These are phyloP conservation scores for Scenedesmus sp. DNA, from an alignment of 163 green algal species.

Conservation along the genomic window DNA sequence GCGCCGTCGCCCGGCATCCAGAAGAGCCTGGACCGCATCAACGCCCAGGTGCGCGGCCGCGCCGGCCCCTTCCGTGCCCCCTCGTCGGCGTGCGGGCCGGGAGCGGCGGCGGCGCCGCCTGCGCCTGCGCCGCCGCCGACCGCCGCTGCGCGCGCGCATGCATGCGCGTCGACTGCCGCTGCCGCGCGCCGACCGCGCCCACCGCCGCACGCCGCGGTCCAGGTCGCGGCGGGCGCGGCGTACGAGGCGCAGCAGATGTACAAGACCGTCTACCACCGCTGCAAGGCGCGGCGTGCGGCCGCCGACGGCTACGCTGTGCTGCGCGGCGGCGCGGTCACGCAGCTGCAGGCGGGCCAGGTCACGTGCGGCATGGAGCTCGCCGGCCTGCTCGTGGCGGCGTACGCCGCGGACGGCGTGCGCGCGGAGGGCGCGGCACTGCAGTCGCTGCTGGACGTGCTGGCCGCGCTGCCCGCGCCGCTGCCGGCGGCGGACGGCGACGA, in stretches of 20 bases:
- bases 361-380: constrained; percentile 71
- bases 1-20: constrained; percentile 16
- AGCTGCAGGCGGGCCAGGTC: constrained; percentile 58
- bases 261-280: constrained; percentile 76
- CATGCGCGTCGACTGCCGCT: no score
- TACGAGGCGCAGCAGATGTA: constrained; percentile 87
- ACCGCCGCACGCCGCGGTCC: no score
- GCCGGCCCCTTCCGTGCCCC: no score
- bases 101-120: no score
- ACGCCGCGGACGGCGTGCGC: constrained; percentile 9
- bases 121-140: no score
- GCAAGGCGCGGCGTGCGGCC: constrained; percentile 55
- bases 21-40: constrained; percentile 59
- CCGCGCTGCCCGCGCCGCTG: constrained; percentile 39
- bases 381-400: constrained; percentile 59
- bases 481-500: constrained; percentile 3
- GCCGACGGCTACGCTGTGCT: constrained; percentile 63
- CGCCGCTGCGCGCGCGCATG: no score
- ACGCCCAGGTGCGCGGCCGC: constrained; percentile 48
- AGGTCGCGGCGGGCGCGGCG: constrained; percentile 55
- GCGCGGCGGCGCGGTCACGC: constrained; percentile 56
- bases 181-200: no score
- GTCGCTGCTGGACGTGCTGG: constrained; percentile 37
- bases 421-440: neutral
- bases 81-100: no score